Conservation (phyloP, 2,329 filamentous ascomycete genomes). For the Diaporthe citriasiana region DNA sequence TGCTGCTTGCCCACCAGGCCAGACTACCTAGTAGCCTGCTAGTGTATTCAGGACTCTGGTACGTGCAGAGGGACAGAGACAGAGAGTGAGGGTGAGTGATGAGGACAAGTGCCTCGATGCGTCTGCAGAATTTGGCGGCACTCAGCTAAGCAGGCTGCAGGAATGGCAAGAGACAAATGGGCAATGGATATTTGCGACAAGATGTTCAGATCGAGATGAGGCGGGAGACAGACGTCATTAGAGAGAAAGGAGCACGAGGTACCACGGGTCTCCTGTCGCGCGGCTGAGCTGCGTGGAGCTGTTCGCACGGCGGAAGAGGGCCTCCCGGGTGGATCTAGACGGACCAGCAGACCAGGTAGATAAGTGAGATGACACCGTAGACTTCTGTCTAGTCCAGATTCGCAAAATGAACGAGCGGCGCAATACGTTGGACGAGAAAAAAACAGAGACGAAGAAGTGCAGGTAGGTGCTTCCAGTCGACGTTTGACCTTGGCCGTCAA, state of each 20-base stretch:
- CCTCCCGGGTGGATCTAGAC: background rate
- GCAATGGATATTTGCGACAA: background rate
- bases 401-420: background rate
- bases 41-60: background rate
- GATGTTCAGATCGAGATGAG: constrained; percentile 14
- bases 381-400: background rate
- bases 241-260: background rate
- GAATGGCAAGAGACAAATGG: background rate
- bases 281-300: background rate
- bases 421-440: background rate
- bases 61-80: background rate
- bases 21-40: background rate
- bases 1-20: background rate
- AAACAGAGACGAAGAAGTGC: background rate
- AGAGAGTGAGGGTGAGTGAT: too few species aligned
- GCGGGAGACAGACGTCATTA: constrained; percentile 8
- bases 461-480: background rate
- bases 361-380: constrained; percentile 20
- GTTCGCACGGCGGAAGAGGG: background rate
- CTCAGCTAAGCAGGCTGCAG: background rate
- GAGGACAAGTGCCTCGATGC: background rate
- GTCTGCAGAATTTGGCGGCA: background rate
- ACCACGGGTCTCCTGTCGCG: background rate
- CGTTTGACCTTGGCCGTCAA: background rate
- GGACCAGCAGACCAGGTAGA: background rate